These are phyloP conservation scores for Condylostoma magnum DNA, from an alignment of 169 alveolate species.

Conservation along the genomic window DNA sequence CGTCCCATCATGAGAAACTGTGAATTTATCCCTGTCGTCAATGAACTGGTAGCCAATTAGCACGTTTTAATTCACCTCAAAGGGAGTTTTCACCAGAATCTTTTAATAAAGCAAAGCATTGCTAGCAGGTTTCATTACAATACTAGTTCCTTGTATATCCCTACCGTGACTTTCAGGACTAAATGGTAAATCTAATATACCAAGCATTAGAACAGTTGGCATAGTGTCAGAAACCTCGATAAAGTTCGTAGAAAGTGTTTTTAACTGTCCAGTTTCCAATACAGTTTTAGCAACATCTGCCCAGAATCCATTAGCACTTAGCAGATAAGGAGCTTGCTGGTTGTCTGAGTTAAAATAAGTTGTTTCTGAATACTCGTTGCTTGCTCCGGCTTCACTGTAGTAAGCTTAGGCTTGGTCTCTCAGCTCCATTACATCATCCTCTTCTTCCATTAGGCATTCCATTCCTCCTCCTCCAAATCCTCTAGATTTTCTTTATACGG, in stretches of 20 bases:
- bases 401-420: neutral
- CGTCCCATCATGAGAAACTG: neutral
- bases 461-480: conserved; percentile 20
- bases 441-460: neutral
- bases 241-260: neutral
- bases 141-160: neutral
- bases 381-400: neutral
- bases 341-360: neutral
- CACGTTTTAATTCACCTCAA: no score
- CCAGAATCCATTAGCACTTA: neutral
- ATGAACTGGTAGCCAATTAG: no score
- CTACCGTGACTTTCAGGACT: neutral
- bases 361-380: neutral
- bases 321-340: neutral
- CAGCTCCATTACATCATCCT: neutral
- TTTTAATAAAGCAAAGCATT: neutral
- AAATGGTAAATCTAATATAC: conserved; percentile 15
- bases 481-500: no score
- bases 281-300: neutral
- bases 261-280: neutral
- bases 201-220: neutral
- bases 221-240: neutral
- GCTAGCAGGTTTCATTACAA: neutral
- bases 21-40: no score
- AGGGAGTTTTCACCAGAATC: neutral